These are phyloP conservation scores for Alternaria sp. DNA, from an alignment of 2,329 filamentous ascomycete species.

Conservation along the genomic window DNA sequence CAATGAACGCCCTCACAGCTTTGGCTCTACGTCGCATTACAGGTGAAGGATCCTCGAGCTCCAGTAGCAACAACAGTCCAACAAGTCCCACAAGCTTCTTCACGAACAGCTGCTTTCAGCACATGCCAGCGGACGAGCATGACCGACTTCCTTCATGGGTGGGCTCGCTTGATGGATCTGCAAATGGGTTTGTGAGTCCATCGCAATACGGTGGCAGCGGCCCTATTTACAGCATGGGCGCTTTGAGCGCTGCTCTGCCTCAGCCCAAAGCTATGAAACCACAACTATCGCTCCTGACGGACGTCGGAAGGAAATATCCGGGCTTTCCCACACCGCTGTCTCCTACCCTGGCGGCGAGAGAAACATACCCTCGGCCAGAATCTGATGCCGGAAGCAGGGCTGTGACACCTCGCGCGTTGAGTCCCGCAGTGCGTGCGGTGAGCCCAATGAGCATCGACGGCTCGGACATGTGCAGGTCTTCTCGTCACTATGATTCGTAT, in stretches of 20 bases:
- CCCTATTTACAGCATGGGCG: slow-evolving; percentile 33
- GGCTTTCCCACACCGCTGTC: slow-evolving; percentile 47
- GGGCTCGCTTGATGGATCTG: slow-evolving; percentile 27
- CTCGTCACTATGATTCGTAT: slow-evolving; percentile 25
- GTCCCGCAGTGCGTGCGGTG: slow-evolving; percentile 19
- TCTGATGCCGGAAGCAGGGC: slow-evolving; percentile 27
- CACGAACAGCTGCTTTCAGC: slow-evolving; percentile 22
- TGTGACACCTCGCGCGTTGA: slow-evolving; percentile 22
- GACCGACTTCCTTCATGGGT: slow-evolving; percentile 20
- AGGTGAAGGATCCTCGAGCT: slow-evolving; percentile 33
- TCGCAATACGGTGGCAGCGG: slow-evolving; percentile 10
- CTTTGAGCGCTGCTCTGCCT: slow-evolving; percentile 18
- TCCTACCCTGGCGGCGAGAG: slow-evolving; percentile 41
- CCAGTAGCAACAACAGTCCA: slow-evolving; percentile 26
- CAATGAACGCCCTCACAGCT: slow-evolving; percentile 34
- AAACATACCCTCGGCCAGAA: slow-evolving; percentile 40
- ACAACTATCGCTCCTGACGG: slow-evolving; percentile 37
- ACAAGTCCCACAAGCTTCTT: slow-evolving; percentile 28
- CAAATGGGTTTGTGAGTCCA: slow-evolving; percentile 7
- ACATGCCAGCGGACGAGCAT: slow-evolving; percentile 12
- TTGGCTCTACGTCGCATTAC: slow-evolving; percentile 45
- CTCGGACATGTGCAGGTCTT: slow-evolving; percentile 35
- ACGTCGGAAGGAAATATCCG: slow-evolving; percentile 42
- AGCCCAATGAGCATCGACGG: slow-evolving; percentile 43
- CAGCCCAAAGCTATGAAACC: slow-evolving; percentile 17